Evolutionary conservation across 78 protist genomes (phyloP), one percentile per base, ranked within the genome.

Genomic region (Diacronema lutheri): DNA sequence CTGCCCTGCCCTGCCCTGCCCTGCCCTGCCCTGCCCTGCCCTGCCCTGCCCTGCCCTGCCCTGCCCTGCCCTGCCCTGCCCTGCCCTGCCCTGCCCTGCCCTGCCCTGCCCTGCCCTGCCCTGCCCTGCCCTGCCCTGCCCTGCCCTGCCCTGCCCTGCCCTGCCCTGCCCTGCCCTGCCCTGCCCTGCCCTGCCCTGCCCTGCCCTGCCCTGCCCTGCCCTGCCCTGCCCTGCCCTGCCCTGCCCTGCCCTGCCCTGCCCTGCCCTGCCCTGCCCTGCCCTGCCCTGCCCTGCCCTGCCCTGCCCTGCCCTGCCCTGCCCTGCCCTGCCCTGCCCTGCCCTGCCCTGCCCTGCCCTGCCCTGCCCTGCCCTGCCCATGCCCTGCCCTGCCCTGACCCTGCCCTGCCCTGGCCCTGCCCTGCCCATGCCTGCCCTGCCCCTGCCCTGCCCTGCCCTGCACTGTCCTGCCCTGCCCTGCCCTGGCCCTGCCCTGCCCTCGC

Each of bases 21-120:
- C 80, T 14, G 90, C 80, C 84, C 78, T 86, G 26, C 65, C 85
- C 12, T 86, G 76, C 14, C 86, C 80, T 55, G 90, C 50, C 50
- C 50, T 3, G 16, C 16, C 50, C 50, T 7, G 50, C 50, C 16
- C 50, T 7, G 16, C 16, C 50, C 16, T 7, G 16, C 50, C 16
- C 50, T 3, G 16, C 50, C 50, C 16, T 7, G 50, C 50, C 50
- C 50, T 3, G 16, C 16, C 50, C 50, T 7, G 50, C 50, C 16
- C 50, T 7, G 66, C n/a, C 66, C 10, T 20, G 4, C 16, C 13
- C 25, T 65, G 10, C 72, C 84, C 33, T 77, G 77, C 81, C 86
- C 80, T 14, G 90, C 80, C 84, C 78, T 86, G 26, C 65, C 85
- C 12, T 86, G 76, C 14, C 86, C 80, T 55, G 90, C 50, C 50